Evolutionary conservation across 768 basidiomycete genomes (phyloP), one percentile per base, ranked within the genome.

Genomic region (Tylopilus felleus): DNA sequence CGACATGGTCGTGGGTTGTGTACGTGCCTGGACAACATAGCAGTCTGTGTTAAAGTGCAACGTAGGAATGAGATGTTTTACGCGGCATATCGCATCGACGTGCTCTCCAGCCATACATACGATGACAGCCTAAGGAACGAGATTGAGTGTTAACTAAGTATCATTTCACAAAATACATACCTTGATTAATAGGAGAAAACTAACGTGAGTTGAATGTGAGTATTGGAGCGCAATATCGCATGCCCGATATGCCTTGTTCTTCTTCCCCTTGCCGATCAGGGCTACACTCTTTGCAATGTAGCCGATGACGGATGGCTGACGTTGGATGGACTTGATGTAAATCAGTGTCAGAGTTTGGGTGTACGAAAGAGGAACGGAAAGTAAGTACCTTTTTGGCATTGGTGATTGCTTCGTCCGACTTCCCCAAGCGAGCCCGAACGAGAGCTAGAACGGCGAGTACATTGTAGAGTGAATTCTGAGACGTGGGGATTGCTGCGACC

Each of bases 171-270:
- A n/a, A 16, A 47, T 17, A 49, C 48, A 4, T 12, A 48, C 56
- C 22, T 58, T 58, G 45, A 51, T 40, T 1, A 56, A 21, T 12
- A 56, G 47, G n/a, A 53, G 52, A 17, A 38, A 22, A 4, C 10
- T 33, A 13, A 39, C 19, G 14, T 28, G n/a, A 6, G 25, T 29
- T 7, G 48, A 3, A 40, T 29, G 27, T 2, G 2, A 40, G 9
- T 40, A 28, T 29, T 29, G 23, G 23, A 56, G 43, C 0, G 49
- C 57, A 5, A 50, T 38, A 41, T 58, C 57, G 31, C 25, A 58
- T 1, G 19, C 28, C 0, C 28, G 48, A 31, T 17, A 40, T 12
- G 19, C 48, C 38, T 12, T 22, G 5, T 21, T 8, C 21, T 9
- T 40, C 22, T 49, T 6, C 16, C 27, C 27, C 4, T 29, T 29